Percentiles rank a stretch among this genome's conserved stretches.
Conservation (phyloP, 345 rosid genomes). For the Gossypium arboreum region DNA sequence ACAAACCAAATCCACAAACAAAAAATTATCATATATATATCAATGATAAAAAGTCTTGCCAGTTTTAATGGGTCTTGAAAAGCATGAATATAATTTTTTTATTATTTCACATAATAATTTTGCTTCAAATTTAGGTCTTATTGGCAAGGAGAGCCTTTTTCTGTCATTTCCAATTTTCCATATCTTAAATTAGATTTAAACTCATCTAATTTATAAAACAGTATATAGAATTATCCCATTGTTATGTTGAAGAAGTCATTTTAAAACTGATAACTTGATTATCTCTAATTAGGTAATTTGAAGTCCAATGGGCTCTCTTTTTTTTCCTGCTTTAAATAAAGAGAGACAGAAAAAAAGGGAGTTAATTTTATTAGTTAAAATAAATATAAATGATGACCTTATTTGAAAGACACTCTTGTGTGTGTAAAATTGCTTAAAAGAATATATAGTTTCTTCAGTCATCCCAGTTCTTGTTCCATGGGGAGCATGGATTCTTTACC, state of each 20-base stretch:
- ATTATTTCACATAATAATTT: no score
- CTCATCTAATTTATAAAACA: no score
- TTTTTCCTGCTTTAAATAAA: no score
- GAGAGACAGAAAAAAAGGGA: no score
- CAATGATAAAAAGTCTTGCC: no score
- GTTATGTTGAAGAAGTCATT: background rate
- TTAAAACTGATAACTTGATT: slow-evolving; percentile 2
- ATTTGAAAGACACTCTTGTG: background rate
- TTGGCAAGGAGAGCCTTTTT: no score
- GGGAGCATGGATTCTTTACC: background rate
- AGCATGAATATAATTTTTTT: no score
- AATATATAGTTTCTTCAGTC: background rate
- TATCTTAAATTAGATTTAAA: no score
- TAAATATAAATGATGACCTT: background rate
- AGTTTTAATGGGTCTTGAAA: no score
- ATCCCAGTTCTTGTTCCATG: background rate
- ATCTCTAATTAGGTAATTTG: background rate
- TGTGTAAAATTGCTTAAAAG: background rate
- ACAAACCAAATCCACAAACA: background rate
- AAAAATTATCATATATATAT: background rate
- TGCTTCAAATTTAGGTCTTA: no score
- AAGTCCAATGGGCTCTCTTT: background rate
- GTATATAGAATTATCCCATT: background rate
- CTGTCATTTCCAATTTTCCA: no score
- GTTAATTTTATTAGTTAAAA: no score